Percentiles rank a stretch among this genome's conserved stretches.
Evolutionary conservation across 257 asterid species (phyloP).

Genomic region (Ajuga chamaepitys): DNA sequence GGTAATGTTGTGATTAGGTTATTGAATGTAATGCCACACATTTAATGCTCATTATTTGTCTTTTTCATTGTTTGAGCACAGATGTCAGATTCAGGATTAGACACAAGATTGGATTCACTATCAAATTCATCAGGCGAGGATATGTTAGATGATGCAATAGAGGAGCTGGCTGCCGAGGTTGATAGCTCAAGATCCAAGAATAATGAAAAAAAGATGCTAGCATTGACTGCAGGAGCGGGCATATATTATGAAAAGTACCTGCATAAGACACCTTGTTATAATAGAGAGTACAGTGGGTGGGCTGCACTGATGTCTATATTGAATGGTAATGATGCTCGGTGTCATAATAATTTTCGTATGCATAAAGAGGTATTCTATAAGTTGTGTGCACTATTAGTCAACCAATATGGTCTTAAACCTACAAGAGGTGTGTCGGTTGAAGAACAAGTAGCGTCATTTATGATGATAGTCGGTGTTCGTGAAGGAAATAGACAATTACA

Average conservation of each 20-base stretch:
- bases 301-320: too few relatives aligned
- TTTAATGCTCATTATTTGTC: too few relatives aligned
- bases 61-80: too few relatives aligned
- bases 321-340: too few relatives aligned
- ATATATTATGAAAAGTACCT: background rate
- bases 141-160: background rate
- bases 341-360: too few relatives aligned
- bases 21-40: too few relatives aligned
- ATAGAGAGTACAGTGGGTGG: background rate
- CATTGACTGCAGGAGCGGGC: background rate
- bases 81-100: background rate
- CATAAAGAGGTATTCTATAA: too few relatives aligned
- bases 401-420: background rate
- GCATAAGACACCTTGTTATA: background rate
- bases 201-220: too few relatives aligned
- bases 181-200: background rate
- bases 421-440: background rate
- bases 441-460: background rate
- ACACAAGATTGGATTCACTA: background rate
- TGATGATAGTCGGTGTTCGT: background rate
- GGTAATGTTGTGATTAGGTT: too few relatives aligned
- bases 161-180: background rate
- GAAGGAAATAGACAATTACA: background rate
- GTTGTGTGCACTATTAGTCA: too few relatives aligned
- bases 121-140: too few relatives aligned